phyloP scores from a whole-genome alignment of 2,329 filamentous ascomycete species.

The Colletotrichum kahawae region DNA sequence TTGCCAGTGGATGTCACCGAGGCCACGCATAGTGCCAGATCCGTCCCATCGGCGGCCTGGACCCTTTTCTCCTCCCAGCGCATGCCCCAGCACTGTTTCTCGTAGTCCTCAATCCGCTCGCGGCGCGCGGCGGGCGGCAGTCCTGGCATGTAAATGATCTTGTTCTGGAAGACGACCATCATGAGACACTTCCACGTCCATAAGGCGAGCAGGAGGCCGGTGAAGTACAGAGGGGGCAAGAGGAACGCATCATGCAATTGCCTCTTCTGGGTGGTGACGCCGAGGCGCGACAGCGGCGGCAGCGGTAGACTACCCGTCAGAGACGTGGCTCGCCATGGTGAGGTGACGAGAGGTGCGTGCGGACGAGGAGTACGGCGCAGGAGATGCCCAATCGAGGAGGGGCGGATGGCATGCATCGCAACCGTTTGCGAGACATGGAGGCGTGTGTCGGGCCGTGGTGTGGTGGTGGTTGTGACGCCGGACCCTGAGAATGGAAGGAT shows the following conservation, averaged over 20 bases:
- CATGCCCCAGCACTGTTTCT: constrained; percentile 62
- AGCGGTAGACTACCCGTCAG: not conserved
- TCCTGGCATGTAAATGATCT: constrained; percentile 82
- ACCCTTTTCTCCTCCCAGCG: constrained; percentile 70
- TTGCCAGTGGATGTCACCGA: constrained; percentile 35
- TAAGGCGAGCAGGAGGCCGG: constrained; percentile 67
- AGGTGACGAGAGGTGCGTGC: not conserved
- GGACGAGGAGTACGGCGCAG: not conserved
- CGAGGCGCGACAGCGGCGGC: constrained; percentile 1
- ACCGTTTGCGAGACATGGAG: constrained; percentile 23
- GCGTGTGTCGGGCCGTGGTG: not conserved
- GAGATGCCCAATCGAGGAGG: constrained; percentile 25
- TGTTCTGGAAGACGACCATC: constrained; percentile 80
- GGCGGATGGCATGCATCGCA: constrained; percentile 26
- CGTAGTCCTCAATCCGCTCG: constrained; percentile 71
- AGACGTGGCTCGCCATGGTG: constrained; percentile 18
- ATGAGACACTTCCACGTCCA: constrained; percentile 74
- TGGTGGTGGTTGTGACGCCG: not conserved
- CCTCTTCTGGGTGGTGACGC: constrained; percentile 27
- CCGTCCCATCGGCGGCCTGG: constrained; percentile 67
- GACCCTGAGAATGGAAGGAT: not conserved
- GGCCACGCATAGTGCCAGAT: constrained; percentile 64
- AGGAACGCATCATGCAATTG: constrained; percentile 48
- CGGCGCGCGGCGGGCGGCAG: constrained; percentile 73
- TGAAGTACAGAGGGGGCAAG: constrained; percentile 71